Base-by-base conservation (phyloP, 257 asterid genomes). In the Anisodus tanguticus region DNA sequence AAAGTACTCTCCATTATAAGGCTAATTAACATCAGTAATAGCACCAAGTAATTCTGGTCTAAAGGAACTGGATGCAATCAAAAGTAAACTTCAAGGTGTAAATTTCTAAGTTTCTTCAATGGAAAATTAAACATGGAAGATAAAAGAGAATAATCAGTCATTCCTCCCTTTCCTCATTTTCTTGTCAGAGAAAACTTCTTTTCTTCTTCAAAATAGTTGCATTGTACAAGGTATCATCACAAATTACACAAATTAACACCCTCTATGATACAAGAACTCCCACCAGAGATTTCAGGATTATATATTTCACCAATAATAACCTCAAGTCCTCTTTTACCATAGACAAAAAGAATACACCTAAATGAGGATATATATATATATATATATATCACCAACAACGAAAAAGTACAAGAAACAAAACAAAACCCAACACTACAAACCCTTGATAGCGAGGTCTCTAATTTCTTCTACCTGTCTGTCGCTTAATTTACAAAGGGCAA, bases 221-320 rank as follows among this genome's bases (percentile, higher is more conserved):
- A 76, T 76, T 76, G 81, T 76, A 76, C 63, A 76, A 76, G 22
- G 62, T 26, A 76, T 64, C 86, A 89, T 86, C 87, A 84, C 84
- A 83, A 88, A 86, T 84, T 86, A 74, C 81, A 89, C 90, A 90
- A 85, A 83, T 79, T 80, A 86, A 83, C 86, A 84, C 91, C 88
- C 90, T 87, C 90, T 91, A 89, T 89, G 84, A 85, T 90, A 90
- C 95, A 91, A 62, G 86, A 86, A 87, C 55, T 22, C 80, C 88
- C 81, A 76, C 6, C 43, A 51, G 10, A 49, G 13, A 49, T 22
- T 22, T 51, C 84, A 86, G 77, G 81, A 82, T 62, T 84, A 76
- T 77, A 87, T 76, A 87, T 83, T 88, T 88, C 92, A 87, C 88
- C 88, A 86, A 87, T 77, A 88, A 82, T 88, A 86, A 77, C 86